A percentile compares a stretch with the other conserved stretches of the same genome.
Evolutionary conservation across 202 grass and related monocot species (phyloP).

Genomic region (Musa balbisiana): DNA sequence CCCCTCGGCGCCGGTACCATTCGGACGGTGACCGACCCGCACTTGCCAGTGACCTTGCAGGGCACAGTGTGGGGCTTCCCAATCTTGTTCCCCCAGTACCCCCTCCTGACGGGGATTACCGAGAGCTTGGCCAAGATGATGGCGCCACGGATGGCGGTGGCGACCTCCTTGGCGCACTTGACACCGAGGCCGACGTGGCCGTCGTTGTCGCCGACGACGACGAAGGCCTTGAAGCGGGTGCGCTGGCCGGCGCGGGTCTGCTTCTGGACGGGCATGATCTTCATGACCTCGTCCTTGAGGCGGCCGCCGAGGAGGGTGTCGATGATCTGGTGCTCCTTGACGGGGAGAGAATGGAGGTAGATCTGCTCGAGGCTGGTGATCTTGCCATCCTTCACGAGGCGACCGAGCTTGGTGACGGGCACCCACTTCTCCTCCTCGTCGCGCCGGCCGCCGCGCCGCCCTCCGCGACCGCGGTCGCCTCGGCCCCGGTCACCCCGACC

Average conservation of each 20-base stretch:
- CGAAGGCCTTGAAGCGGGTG: conserved; percentile 9
- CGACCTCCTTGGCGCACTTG: conserved; percentile 10
- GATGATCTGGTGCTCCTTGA: conserved; percentile 7
- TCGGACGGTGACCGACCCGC: neutral
- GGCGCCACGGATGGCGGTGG: conserved; percentile 1
- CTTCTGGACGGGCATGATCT: conserved; percentile 9
- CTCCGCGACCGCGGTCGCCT: neutral
- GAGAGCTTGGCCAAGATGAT: conserved; percentile 7
- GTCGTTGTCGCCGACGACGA: neutral
- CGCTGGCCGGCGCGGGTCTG: neutral
- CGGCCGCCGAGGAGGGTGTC: conserved; percentile 7
- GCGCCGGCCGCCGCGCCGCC: neutral
- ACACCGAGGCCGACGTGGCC: conserved; percentile 4
- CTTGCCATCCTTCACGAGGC: neutral
- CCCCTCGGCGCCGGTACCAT: conserved; percentile 1
- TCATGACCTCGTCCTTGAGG: conserved; percentile 10
- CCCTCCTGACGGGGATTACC: neutral
- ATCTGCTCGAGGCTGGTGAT: conserved; percentile 13
- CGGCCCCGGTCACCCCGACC: neutral
- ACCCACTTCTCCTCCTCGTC: conserved; percentile 11
- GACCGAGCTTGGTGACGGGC: conserved; percentile 9
- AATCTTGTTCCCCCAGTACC: conserved; percentile 7
- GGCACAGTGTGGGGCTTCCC: conserved; percentile 4
- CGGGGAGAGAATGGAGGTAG: conserved; percentile 7
- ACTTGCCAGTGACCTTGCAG: conserved; percentile 3